Conservation (phyloP, 352 stramenopile species). For the Globisporangium rhizosaccharum region DNA sequence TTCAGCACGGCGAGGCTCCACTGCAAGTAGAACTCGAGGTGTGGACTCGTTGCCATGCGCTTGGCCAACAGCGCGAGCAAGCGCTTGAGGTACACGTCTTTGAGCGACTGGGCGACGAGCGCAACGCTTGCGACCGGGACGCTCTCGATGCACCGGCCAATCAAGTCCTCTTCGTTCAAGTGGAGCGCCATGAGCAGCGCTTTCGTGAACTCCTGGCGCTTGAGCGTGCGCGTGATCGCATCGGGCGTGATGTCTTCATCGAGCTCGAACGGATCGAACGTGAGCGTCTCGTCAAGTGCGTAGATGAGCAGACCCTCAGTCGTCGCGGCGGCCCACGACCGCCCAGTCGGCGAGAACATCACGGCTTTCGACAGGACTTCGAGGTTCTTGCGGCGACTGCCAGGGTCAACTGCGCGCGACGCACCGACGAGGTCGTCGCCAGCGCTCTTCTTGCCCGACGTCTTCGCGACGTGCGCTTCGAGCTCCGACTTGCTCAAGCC, state of each 20-base stretch:
- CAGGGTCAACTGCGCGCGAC: conserved; percentile 91
- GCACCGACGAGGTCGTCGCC: conserved; percentile 68
- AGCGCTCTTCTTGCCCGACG: conserved; percentile 11
- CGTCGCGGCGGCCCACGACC: conserved; percentile 95
- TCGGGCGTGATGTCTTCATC: conserved; percentile 97
- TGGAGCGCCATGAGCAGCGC: conserved; percentile 96
- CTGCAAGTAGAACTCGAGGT: conserved; percentile 97
- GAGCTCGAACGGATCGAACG: conserved; percentile 98
- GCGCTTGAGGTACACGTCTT: conserved; percentile 89
- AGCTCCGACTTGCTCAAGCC: conserved; percentile 67
- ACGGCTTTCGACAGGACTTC: conserved; percentile 90
- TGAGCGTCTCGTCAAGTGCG: conserved; percentile 92
- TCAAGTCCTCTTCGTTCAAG: conserved; percentile 94
- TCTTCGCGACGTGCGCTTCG: conserved; percentile 55
- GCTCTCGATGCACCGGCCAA: conserved; percentile 89
- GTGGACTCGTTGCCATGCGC: conserved; percentile 88
- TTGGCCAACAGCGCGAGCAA: conserved; percentile 92
- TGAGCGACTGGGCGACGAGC: conserved; percentile 89
- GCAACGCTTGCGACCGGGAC: conserved; percentile 87
- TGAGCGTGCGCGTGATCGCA: conserved; percentile 85
- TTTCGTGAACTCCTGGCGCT: conserved; percentile 85
- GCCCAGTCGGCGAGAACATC: conserved; percentile 95
- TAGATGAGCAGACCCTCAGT: conserved; percentile 98
- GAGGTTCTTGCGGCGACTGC: conserved; percentile 79
- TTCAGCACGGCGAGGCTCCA: conserved; percentile 95